A percentile compares a stretch with the other conserved stretches of the same genome.
Conservation (phyloP, 1,139 yeast genomes). For the Sugiyamaella xylanicola region DNA sequence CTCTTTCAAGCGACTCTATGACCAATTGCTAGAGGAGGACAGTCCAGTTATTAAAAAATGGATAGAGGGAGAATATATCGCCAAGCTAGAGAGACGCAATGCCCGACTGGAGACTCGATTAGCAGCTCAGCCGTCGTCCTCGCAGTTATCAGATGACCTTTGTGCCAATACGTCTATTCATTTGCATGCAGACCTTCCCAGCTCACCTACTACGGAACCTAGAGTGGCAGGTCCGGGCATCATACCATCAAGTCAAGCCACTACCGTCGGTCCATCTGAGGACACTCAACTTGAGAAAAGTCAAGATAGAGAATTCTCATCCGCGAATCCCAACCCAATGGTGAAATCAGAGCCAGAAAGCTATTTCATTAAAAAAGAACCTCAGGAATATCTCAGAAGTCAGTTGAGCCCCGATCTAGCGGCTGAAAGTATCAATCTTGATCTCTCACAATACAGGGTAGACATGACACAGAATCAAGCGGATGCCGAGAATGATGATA, state of each 20-base stretch:
- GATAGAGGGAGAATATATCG: constrained; percentile 9
- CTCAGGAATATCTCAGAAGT: neutral
- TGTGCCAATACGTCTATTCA: too few relatives aligned
- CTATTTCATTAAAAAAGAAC: neutral
- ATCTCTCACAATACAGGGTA: constrained; percentile 13
- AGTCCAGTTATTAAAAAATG: neutral
- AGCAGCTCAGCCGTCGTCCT: neutral
- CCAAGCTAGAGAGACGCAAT: constrained; percentile 9
- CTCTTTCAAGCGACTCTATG: constrained; percentile 7
- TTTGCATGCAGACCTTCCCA: too few relatives aligned
- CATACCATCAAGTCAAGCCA: constrained; percentile 10
- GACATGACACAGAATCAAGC: constrained; percentile 6
- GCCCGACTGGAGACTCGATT: neutral
- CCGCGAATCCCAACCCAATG: neutral
- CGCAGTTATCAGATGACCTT: neutral
- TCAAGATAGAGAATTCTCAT: neutral
- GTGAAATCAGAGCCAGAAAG: neutral
- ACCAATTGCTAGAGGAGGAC: neutral
- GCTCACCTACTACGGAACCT: too few relatives aligned
- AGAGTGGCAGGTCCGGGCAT: too few relatives aligned
- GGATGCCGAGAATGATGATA: neutral
- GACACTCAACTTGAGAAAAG: constrained; percentile 1
- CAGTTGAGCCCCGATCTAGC: constrained; percentile 17
- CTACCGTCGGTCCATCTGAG: constrained; percentile 8
- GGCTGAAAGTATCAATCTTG: constrained; percentile 21